phyloP scores from a whole-genome alignment of 2,329 filamentous ascomycete species.

The Coniochaeta sp. region DNA sequence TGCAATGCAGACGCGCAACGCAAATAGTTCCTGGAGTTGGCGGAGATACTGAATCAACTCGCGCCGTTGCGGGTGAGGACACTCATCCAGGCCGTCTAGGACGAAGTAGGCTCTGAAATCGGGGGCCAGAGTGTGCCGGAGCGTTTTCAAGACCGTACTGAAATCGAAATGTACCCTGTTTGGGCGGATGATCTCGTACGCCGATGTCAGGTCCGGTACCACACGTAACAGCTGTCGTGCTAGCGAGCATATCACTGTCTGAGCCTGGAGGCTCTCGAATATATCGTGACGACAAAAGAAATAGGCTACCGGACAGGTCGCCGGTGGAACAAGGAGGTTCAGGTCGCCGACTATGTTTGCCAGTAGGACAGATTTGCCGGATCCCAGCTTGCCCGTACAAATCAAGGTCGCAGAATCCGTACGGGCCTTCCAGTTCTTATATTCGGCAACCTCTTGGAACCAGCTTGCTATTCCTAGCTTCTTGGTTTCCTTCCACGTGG shows the following conservation, averaged over 20 bases:
- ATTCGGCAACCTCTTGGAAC: constrained; percentile 9
- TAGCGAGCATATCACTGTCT: constrained; percentile 23
- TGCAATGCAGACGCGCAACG: constrained; percentile 7
- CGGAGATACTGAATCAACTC: constrained; percentile 1
- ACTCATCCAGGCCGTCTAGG: constrained; percentile 26
- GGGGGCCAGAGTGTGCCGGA: constrained; percentile 4
- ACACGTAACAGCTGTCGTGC: constrained; percentile 26
- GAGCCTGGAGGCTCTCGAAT: constrained; percentile 17
- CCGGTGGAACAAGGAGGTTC: constrained; percentile 11
- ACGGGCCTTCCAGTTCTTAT: constrained; percentile 11
- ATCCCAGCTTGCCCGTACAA: constrained; percentile 31
- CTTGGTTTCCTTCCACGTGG: constrained; percentile 31
- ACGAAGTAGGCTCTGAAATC: constrained; percentile 20
- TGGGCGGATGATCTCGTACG: too few relatives aligned
- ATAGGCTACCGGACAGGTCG: constrained; percentile 15
- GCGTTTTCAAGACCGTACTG: too few relatives aligned
- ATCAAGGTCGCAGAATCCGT: constrained; percentile 19
- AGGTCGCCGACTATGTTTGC: constrained; percentile 35
- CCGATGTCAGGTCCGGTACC: constrained; percentile 13
- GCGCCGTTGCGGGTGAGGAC: constrained; percentile 4
- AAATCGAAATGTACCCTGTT: too few relatives aligned
- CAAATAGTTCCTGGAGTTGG: constrained; percentile 4
- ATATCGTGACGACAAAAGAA: constrained; percentile 27
- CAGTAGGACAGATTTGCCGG: constrained; percentile 35
- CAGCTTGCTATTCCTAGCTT: constrained; percentile 28